Evolutionary conservation across 2,329 filamentous ascomycete species (phyloP), one percentile per base, ranked within the genome.

Genomic region (Cordyceps militaris): DNA sequence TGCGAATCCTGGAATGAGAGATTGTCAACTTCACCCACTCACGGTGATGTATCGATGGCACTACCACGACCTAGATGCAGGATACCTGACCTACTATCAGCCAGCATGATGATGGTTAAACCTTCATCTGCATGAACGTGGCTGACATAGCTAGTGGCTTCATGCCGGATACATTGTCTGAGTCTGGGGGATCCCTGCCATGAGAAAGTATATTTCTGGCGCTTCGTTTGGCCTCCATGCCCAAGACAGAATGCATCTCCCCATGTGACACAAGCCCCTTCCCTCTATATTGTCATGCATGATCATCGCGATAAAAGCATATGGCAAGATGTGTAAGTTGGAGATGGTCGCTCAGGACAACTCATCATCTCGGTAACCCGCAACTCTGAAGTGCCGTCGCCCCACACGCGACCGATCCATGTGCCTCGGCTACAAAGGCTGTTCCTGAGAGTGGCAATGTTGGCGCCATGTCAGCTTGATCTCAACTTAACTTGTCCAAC

Each of bases 301-400:
- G 10, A 42, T 42, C 7, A n/a, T n/a, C 36, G 36, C 36, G 16
- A 38, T 38, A 42, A n/a, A 21, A 42, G n/a, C 6, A 42, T 16
- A 21, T 42, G n/a, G 16, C 38, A 32, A 5, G 6, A 6, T 19
- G 16, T 13, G 4, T 38, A n/a, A 36, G 8, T 38, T 38, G n/a
- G n/a, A 42, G n/a, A 19, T 42, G 38, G 38, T n/a, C n/a, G n/a
- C 34, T 16, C 38, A 42, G 10, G 38, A n/a, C 46, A 34, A 32
- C 7, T 23, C 46, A 13, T 51, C 34, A 55, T 47, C 52, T 55
- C 52, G 16, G 52, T 47, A 55, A 55, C 52, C 52, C 42, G 30
- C 52, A 55, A 55, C 38, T 21, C 43, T 32, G 16, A 23, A 38
- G 4, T 55, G 42, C 43, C 52, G 43, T 40, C 28, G 40, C 51